phyloP scores from a whole-genome alignment of 2,329 filamentous ascomycete species.

The Fusarium nanum region DNA sequence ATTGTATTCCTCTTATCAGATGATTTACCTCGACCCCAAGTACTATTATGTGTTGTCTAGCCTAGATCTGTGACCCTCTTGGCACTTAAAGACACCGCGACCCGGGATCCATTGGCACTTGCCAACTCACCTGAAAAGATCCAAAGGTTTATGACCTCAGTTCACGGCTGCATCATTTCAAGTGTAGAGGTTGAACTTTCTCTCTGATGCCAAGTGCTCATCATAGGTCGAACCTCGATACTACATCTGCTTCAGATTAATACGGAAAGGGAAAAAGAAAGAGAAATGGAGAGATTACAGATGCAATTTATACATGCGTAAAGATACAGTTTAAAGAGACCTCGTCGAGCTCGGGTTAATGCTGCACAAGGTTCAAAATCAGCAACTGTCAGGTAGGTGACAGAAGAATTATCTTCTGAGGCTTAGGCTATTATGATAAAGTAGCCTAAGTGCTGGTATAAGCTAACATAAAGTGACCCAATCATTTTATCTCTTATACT shows the following conservation, averaged over 20 bases:
- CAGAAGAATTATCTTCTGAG: no score
- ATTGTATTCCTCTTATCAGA: background rate
- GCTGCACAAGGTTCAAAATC: background rate
- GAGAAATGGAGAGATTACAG: background rate
- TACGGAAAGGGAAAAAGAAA: background rate
- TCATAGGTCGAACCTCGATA: background rate
- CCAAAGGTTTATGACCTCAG: background rate
- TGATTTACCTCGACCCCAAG: rapidly evolving
- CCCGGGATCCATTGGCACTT: background rate
- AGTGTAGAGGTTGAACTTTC: background rate
- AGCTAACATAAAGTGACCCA: no score
- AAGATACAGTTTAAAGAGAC: background rate
- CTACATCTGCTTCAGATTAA: background rate
- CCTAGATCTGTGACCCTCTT: background rate
- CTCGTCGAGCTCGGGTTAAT: background rate
- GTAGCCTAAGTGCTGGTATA: no score
- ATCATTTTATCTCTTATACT: no score
- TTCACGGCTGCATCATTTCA: background rate
- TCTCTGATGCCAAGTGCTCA: background rate
- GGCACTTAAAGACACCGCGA: background rate
- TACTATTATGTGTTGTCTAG: background rate
- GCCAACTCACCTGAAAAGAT: background rate
- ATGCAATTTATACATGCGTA: background rate
- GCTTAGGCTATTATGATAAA: no score
- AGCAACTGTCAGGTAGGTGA: background rate